Conservation (phyloP, 78 protist genomes). For the Acrasis kona region DNA sequence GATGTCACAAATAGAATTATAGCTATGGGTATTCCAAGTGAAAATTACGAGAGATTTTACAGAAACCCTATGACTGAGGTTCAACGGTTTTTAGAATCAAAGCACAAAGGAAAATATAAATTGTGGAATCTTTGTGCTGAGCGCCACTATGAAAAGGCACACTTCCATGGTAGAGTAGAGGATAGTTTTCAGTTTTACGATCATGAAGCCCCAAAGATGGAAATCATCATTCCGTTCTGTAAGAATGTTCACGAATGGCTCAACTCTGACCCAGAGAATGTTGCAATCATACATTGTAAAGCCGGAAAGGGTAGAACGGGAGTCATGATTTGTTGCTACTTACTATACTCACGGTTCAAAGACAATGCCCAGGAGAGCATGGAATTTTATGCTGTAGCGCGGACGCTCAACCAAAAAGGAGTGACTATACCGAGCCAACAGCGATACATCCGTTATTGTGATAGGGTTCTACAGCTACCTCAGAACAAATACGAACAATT, state of each 20-base stretch:
- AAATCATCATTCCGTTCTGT: background rate
- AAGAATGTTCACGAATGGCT: constrained; percentile 13
- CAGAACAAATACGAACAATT: background rate
- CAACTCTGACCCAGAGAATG: constrained; percentile 7
- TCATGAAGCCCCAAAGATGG: constrained; percentile 35
- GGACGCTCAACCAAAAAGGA: constrained; percentile 43
- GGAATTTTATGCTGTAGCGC: constrained; percentile 10
- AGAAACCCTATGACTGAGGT: constrained; percentile 43
- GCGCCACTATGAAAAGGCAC: constrained; percentile 14
- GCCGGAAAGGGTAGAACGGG: constrained; percentile 85
- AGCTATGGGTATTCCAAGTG: constrained; percentile 70
- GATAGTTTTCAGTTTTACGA: constrained; percentile 19
- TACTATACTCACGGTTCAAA: background rate
- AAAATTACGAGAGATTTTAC: constrained; percentile 27
- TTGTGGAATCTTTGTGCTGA: constrained; percentile 28
- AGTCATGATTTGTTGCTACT: constrained; percentile 7
- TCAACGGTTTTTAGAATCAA: constrained; percentile 9
- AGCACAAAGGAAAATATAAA: constrained; percentile 13
- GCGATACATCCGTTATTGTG: constrained; percentile 50
- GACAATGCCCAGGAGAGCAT: constrained; percentile 25
- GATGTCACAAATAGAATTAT: constrained; percentile 43
- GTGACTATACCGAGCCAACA: constrained; percentile 56
- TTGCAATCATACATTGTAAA: constrained; percentile 56
- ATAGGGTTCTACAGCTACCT: background rate
- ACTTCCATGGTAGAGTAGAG: constrained; percentile 1